phyloP scores from a whole-genome alignment of 306 rosid genomes.

The Rubus idaeus region DNA sequence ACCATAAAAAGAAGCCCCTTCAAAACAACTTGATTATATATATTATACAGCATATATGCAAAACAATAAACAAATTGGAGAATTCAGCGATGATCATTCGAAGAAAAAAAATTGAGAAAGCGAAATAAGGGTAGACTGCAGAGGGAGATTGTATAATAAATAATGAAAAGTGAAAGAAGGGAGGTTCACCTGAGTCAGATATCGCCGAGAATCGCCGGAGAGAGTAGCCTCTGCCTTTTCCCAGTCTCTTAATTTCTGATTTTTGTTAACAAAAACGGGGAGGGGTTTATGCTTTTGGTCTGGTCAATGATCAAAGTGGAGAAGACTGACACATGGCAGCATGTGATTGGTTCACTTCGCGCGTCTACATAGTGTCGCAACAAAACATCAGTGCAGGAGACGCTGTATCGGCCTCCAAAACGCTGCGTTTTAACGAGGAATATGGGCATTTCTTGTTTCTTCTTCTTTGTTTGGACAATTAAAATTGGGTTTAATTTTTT shows the following conservation, averaged over 20 bases:
- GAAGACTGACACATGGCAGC: not conserved
- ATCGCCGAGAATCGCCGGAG: slow-evolving; percentile 12
- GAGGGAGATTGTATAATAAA: not conserved
- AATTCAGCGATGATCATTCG: not conserved
- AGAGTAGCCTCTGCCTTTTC: slow-evolving; percentile 9
- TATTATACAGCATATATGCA: not conserved
- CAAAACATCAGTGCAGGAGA: not conserved
- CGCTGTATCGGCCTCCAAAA: not conserved
- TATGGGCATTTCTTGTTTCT: too few relatives aligned
- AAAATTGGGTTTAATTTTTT: too few relatives aligned
- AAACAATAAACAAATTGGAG: not conserved
- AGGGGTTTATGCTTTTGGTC: slow-evolving; percentile 14
- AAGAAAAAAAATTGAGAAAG: not conserved
- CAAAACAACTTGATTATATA: not conserved
- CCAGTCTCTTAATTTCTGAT: not conserved
- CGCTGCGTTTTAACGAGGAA: not conserved
- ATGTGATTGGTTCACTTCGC: not conserved
- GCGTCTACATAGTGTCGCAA: not conserved
- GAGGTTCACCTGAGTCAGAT: not conserved
- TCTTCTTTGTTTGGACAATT: too few relatives aligned
- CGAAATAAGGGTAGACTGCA: not conserved
- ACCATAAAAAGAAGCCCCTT: not conserved
- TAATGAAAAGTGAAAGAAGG: not conserved
- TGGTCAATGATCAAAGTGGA: not conserved
- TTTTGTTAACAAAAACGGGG: not conserved